Evolutionary conservation across 1,139 yeast species (phyloP).

Genomic region (Taphrina confusa): DNA sequence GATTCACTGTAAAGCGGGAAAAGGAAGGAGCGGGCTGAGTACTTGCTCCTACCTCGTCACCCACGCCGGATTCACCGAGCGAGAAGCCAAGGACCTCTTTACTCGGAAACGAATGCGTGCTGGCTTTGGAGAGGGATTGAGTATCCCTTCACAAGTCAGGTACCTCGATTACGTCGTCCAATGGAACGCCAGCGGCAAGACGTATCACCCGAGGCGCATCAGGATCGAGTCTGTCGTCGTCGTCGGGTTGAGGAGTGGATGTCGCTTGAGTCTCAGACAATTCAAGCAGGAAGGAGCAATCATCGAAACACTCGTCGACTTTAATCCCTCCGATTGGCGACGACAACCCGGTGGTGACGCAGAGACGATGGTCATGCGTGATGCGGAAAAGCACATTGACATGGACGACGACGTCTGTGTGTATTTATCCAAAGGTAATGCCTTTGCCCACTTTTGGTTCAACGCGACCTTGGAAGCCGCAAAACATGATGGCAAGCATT

Average conservation of each 20-base stretch:
- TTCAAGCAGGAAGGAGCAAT: constrained; percentile 40
- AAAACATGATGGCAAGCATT: constrained; percentile 38
- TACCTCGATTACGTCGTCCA: constrained; percentile 63
- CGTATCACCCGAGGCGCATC: constrained; percentile 41
- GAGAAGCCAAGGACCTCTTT: constrained; percentile 57
- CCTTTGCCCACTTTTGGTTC: constrained; percentile 44
- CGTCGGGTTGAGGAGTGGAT: constrained; percentile 43
- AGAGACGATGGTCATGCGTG: constrained; percentile 16
- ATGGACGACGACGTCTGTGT: constrained; percentile 39
- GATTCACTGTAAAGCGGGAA: constrained; percentile 87
- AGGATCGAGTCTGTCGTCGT: constrained; percentile 43
- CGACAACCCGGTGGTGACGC: not conserved
- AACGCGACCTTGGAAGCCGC: constrained; percentile 46
- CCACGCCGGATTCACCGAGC: constrained; percentile 47
- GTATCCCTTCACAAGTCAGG: constrained; percentile 68
- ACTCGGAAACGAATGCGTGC: constrained; percentile 61
- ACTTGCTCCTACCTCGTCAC: constrained; percentile 70
- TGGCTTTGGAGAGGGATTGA: constrained; percentile 65
- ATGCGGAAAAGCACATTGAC: constrained; percentile 34
- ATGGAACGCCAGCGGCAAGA: constrained; percentile 43
- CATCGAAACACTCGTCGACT: constrained; percentile 40
- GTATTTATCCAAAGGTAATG: constrained; percentile 38
- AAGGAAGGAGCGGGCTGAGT: constrained; percentile 84
- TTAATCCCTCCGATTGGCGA: constrained; percentile 30
- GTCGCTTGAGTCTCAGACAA: constrained; percentile 42